Evolutionary conservation across 2,329 filamentous ascomycete genomes (phyloP).

Genomic region (Sphaerostilbella broomeana): DNA sequence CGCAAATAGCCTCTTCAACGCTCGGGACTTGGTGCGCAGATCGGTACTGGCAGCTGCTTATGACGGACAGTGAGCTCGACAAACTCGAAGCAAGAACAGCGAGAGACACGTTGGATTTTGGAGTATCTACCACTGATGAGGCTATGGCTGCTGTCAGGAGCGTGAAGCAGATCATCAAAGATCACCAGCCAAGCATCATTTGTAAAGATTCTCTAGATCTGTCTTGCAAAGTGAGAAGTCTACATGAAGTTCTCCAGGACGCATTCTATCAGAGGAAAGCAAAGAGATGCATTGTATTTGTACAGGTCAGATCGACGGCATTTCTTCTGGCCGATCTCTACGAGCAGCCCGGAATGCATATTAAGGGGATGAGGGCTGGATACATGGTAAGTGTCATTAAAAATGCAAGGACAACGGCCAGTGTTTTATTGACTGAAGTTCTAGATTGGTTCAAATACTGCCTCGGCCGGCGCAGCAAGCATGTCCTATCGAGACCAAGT

Average conservation of each 20-base stretch:
- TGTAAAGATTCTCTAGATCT: conserved; percentile 29
- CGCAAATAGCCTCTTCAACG: conserved; percentile 53
- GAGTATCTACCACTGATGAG: conserved; percentile 30
- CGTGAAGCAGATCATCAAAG: conserved; percentile 49
- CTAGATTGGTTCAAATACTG: conserved; percentile 25
- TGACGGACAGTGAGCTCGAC: conserved; percentile 55
- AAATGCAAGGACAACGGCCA: not conserved
- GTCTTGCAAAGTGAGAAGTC: conserved; percentile 65
- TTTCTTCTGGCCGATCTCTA: conserved; percentile 66
- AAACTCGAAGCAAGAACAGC: conserved; percentile 55
- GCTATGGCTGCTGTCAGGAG: conserved; percentile 52
- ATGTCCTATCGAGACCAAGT: conserved; percentile 70
- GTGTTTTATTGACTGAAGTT: not conserved
- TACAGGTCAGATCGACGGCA: conserved; percentile 71
- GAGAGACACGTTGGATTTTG: conserved; percentile 22
- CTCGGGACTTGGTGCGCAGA: conserved; percentile 84
- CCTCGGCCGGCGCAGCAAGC: conserved; percentile 46
- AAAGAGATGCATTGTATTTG: conserved; percentile 75
- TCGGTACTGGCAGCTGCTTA: conserved; percentile 65
- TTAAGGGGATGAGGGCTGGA: conserved; percentile 53
- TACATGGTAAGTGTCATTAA: conserved; percentile 47
- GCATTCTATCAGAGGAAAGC: conserved; percentile 55
- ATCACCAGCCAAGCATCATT: conserved; percentile 39
- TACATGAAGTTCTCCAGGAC: conserved; percentile 54
- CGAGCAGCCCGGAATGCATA: conserved; percentile 43